These are phyloP conservation scores for Lachnellula subtilissima DNA, from an alignment of 2,329 filamentous ascomycete genomes.

Conservation along the genomic window DNA sequence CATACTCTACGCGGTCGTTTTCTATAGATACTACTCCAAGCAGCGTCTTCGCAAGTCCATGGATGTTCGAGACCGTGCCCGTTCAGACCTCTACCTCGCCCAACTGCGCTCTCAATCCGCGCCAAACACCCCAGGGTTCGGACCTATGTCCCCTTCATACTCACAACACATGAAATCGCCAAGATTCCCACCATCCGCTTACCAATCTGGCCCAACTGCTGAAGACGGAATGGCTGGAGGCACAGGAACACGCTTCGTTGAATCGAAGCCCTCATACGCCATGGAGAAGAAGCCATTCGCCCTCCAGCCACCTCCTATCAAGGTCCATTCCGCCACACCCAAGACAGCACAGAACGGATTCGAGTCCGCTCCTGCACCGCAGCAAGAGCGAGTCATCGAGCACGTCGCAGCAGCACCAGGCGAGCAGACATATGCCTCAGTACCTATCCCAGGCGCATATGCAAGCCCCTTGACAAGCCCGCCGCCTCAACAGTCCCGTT, in stretches of 20 bases:
- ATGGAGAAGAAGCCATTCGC: slow-evolving; percentile 64
- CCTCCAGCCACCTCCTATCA: slow-evolving; percentile 78
- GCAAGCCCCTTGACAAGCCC: slow-evolving; percentile 50
- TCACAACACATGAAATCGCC: slow-evolving; percentile 39
- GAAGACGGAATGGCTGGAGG: slow-evolving; percentile 41
- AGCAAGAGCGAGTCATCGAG: slow-evolving; percentile 43
- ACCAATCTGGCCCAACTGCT: slow-evolving; percentile 48
- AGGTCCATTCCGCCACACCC: slow-evolving; percentile 72
- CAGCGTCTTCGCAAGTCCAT: slow-evolving; percentile 93
- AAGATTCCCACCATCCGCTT: slow-evolving; percentile 54
- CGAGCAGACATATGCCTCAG: slow-evolving; percentile 77
- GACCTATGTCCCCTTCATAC: slow-evolving; percentile 59
- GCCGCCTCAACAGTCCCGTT: slow-evolving; percentile 34
- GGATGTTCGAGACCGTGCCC: slow-evolving; percentile 89
- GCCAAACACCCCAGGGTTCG: slow-evolving; percentile 89
- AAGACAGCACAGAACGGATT: slow-evolving; percentile 61
- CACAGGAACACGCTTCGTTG: slow-evolving; percentile 45
- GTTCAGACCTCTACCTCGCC: slow-evolving; percentile 90
- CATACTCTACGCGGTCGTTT: slow-evolving; percentile 86
- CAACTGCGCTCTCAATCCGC: slow-evolving; percentile 81
- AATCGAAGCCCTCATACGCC: slow-evolving; percentile 60
- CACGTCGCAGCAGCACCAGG: slow-evolving; percentile 69
- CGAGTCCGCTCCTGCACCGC: slow-evolving; percentile 37
- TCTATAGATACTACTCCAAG: slow-evolving; percentile 98
- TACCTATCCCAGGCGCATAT: slow-evolving; percentile 87